Evolutionary conservation across 148 eudicot genomes (phyloP), one percentile per base, ranked within the genome.

Genomic region (Chenopodium suecicum): DNA sequence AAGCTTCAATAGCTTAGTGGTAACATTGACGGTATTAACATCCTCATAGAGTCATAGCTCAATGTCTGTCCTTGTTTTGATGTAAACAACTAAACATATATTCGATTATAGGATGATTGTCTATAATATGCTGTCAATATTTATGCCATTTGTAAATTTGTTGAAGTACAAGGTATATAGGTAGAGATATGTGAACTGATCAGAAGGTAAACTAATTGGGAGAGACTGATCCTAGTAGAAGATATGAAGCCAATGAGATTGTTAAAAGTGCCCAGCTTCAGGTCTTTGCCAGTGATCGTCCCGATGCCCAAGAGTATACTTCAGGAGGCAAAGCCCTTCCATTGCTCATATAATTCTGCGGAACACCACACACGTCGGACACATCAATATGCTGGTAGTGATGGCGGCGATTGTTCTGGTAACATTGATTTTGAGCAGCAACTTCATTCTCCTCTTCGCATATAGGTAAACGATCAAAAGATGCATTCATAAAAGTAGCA

Each of bases 401-500:
- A 47, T 82, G 88, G 37, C 88, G 89, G 52, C 86, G 82, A 73
- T 83, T 80, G 47, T 88, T 88, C 75, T 83, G 88, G 75, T 83
- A 84, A 44, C 82, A 79, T 25, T 84, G 80, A 27, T 84, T 80
- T 48, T 83, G 86, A 44, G 82, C 77, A 37, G 78, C 81, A 7
- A 54, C 83, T 46, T 64, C 81, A 58, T 50, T 68, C 1, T 90
- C 91, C 72, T 87, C 92, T 0, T 89, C 90, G 70, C 86, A 76
- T 54, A 92, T 62, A 2, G 94, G 97, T 80, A 92, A 81, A 44
- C 94, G 86, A 56, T 92, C 94, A 44, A 92, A 92, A 7, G 90
- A 85, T 2, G 97, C 97, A 27, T 92, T 91, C 91, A 85, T 88
- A 81, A 92, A 92, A 2, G 94, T 83, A 10, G 94, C 90, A 0